Percentiles rank a stretch among this genome's conserved stretches.
Conservation (phyloP, 371 early-diverging fungal genomes). For the Mortierella sp. region DNA sequence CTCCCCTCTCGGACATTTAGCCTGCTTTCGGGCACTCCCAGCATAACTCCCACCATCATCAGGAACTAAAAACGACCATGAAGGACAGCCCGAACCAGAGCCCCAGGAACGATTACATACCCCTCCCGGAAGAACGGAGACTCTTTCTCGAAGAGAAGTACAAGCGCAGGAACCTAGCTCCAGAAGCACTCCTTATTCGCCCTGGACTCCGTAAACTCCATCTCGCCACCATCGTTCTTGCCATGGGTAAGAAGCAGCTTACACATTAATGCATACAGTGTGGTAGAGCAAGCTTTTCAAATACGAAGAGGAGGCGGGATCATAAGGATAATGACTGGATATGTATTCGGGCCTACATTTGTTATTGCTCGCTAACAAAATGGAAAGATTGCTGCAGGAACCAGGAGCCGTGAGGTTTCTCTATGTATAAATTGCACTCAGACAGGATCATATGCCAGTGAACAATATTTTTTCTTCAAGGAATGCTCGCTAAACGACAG, state of each 20-base stretch:
- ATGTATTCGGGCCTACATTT: neutral
- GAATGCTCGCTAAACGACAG: too few species aligned
- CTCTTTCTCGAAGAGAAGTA: constrained; percentile 53
- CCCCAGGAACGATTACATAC: constrained; percentile 40
- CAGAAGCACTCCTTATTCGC: constrained; percentile 46
- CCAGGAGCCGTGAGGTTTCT: neutral
- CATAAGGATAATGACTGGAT: neutral
- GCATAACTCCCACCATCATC: neutral
- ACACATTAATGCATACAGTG: neutral
- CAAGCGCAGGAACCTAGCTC: constrained; percentile 55
- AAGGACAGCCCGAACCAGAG: constrained; percentile 53
- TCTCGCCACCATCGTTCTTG: constrained; percentile 45
- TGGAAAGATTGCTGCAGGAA: neutral
- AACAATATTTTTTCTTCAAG: too few species aligned
- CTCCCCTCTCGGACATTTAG: neutral
- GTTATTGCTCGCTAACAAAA: neutral
- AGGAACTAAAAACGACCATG: neutral
- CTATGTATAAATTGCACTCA: neutral
- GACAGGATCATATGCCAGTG: too few species aligned
- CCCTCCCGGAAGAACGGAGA: constrained; percentile 47
- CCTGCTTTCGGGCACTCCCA: neutral
- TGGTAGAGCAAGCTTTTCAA: neutral
- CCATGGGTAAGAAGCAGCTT: constrained; percentile 33
- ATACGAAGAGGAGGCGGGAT: neutral
- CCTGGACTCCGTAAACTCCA: constrained; percentile 48